phyloP scores from a whole-genome alignment of 164 flowering plant genomes.

The Kingdonia uniflora region DNA sequence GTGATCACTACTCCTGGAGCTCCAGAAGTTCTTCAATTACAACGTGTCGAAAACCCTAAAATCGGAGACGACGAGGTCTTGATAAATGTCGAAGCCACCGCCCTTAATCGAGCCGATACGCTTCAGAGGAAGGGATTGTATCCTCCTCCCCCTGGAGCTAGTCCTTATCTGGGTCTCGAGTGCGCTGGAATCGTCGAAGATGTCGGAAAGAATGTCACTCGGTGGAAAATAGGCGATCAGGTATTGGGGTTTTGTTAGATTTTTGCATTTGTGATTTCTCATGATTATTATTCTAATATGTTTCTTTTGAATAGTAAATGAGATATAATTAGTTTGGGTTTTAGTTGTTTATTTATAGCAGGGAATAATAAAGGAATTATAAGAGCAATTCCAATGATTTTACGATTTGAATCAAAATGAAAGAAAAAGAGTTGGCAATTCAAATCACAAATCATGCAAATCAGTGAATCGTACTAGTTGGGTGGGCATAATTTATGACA shows the following conservation, averaged over 20 bases:
- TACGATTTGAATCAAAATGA: too few species aligned
- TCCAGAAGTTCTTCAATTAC: conserved; percentile 64
- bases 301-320: not conserved
- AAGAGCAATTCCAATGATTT: too few species aligned
- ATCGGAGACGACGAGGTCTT: conserved; percentile 63
- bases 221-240: conserved; percentile 95
- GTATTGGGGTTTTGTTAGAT: conserved; percentile 15
- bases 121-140: conserved; percentile 51
- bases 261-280: too few species aligned
- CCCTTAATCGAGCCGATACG: conserved; percentile 74
- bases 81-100: conserved; percentile 64
- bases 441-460: too few species aligned
- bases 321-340: not conserved
- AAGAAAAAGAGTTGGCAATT: too few species aligned
- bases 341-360: too few species aligned
- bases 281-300: too few species aligned
- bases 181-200: conserved; percentile 72
- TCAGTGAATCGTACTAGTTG: too few species aligned
- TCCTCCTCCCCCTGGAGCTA: conserved; percentile 67
- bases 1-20: conserved; percentile 70
- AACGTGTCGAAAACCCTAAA: conserved; percentile 70
- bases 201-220: conserved; percentile 55
- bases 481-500: too few species aligned
- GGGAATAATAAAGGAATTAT: too few species aligned
- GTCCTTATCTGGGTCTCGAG: conserved; percentile 66